These are phyloP conservation scores for Conticribra guillardii DNA, from an alignment of 108 stramenopile genomes.

Conservation along the genomic window DNA sequence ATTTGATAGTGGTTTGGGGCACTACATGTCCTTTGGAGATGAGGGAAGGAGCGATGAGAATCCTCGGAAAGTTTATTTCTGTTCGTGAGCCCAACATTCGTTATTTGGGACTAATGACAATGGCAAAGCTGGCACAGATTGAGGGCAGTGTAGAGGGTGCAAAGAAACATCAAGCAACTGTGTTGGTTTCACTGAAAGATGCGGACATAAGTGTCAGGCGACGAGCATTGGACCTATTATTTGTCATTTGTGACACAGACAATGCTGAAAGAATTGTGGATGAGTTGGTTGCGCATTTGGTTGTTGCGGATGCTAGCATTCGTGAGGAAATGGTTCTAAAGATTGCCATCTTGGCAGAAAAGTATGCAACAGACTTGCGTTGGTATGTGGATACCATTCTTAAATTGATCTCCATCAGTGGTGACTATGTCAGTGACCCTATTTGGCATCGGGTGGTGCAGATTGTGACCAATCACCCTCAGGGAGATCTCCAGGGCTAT, in stretches of 20 bases:
- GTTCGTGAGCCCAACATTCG: constrained; percentile 96
- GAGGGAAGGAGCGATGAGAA: constrained; percentile 88
- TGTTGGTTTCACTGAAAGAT: constrained; percentile 94
- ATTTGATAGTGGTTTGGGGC: constrained; percentile 92
- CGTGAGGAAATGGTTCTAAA: constrained; percentile 98
- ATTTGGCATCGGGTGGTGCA: constrained; percentile 99
- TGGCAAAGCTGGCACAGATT: constrained; percentile 93
- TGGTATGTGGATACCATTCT: constrained; percentile 99
- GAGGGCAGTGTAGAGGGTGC: constrained; percentile 85
- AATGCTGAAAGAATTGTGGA: constrained; percentile 94
- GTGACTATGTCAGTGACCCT: constrained; percentile 94
- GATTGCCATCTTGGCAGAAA: constrained; percentile 98
- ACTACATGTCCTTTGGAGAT: constrained; percentile 72
- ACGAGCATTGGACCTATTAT: constrained; percentile 94
- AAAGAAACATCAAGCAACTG: constrained; percentile 91
- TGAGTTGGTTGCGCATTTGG: constrained; percentile 92
- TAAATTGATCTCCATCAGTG: constrained; percentile 92
- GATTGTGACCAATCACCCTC: constrained; percentile 97
- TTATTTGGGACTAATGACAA: constrained; percentile 94
- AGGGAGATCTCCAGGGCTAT: constrained; percentile 93
- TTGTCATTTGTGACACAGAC: constrained; percentile 95
- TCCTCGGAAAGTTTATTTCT: constrained; percentile 94
- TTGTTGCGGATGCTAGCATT: constrained; percentile 90
- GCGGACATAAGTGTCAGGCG: constrained; percentile 95
- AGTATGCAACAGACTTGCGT: constrained; percentile 93